These are phyloP conservation scores for Myochromella boudieri DNA, from an alignment of 768 basidiomycete species.

Conservation along the genomic window DNA sequence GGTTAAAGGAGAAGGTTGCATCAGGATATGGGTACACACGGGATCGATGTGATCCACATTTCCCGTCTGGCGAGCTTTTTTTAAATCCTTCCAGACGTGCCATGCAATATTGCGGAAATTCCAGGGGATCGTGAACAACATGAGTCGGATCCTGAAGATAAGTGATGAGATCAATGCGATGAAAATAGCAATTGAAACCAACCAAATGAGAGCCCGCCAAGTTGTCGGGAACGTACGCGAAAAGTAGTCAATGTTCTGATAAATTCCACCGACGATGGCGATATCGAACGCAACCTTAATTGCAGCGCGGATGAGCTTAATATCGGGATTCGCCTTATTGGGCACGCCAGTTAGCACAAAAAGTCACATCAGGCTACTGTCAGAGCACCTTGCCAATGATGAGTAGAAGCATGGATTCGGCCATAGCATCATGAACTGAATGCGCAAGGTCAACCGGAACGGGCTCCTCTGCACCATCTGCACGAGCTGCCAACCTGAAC, in stretches of 20 bases:
- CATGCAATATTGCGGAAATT: constrained; percentile 5
- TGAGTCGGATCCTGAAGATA: constrained; percentile 1
- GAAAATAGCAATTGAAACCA: not conserved
- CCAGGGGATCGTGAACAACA: constrained; percentile 11
- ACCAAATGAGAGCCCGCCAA: constrained; percentile 10
- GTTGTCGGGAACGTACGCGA: constrained; percentile 9
- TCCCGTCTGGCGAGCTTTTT: constrained; percentile 1
- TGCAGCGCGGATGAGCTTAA: constrained; percentile 5
- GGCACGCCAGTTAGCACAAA: not conserved
- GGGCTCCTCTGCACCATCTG: not conserved
- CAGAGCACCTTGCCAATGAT: constrained; percentile 8
- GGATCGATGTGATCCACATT: constrained; percentile 12
- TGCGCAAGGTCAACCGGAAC: constrained; percentile 1
- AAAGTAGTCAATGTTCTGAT: constrained; percentile 11
- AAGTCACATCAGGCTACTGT: not conserved
- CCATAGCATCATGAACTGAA: constrained; percentile 7
- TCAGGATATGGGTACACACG: not conserved
- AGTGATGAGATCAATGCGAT: not conserved
- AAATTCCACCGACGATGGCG: constrained; percentile 8
- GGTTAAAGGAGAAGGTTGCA: not conserved
- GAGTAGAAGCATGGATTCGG: constrained; percentile 9
- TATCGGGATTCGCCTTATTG: constrained; percentile 1
- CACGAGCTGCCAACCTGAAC: constrained; percentile 3
- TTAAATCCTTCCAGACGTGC: constrained; percentile 8
- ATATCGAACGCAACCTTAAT: constrained; percentile 7